Percentiles rank a stretch among this genome's conserved stretches.
Evolutionary conservation across 2,329 filamentous ascomycete genomes (phyloP).

Genomic region (Aspergillus japonicus): DNA sequence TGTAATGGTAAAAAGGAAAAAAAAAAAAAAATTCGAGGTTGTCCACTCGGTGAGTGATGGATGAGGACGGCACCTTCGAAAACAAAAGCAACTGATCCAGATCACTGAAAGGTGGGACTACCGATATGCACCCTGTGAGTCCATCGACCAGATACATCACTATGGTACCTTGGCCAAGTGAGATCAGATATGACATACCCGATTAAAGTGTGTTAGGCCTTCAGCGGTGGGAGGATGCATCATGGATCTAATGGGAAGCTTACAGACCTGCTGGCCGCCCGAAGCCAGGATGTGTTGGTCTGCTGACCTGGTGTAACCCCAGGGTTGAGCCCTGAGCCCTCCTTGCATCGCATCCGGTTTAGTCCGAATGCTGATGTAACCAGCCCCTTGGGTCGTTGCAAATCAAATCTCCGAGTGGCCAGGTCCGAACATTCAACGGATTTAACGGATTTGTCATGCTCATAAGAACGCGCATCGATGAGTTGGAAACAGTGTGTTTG

Average conservation of each 20-base stretch:
- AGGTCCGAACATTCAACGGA: background rate
- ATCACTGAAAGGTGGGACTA: background rate
- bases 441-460: background rate
- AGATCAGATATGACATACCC: slow-evolving; percentile 25
- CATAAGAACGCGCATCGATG: background rate
- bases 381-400: background rate
- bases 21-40: background rate
- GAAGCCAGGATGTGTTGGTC: slow-evolving; percentile 18
- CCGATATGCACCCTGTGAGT: slow-evolving; percentile 5
- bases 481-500: background rate
- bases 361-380: slow-evolving; percentile 24
- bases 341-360: slow-evolving; percentile 26
- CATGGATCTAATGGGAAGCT: slow-evolving; percentile 8
- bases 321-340: slow-evolving; percentile 32
- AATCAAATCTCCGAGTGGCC: background rate
- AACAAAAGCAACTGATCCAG: background rate
- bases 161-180: slow-evolving; percentile 15
- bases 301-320: slow-evolving; percentile 23
- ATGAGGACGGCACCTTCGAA: background rate
- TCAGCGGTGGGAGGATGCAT: slow-evolving; percentile 15
- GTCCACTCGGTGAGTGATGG: background rate
- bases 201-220: slow-evolving; percentile 22
- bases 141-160: slow-evolving; percentile 12
- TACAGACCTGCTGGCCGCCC: slow-evolving; percentile 10
- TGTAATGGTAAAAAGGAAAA: slow-evolving; percentile 14